Evolutionary conservation across 2,329 filamentous ascomycete species (phyloP).

Genomic region (Calonectria montana): DNA sequence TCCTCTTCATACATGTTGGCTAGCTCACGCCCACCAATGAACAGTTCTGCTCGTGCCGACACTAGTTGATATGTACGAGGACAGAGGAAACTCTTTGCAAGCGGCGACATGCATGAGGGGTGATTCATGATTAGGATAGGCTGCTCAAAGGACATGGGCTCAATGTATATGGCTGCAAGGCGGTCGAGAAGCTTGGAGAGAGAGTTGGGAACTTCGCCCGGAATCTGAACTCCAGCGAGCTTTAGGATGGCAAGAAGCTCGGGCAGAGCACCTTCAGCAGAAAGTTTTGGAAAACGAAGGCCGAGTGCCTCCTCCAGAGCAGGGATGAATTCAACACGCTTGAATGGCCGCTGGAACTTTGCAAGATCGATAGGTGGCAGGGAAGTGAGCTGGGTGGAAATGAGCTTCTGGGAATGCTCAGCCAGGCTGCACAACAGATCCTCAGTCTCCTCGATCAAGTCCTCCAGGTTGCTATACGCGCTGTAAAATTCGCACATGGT

Average conservation of each 20-base stretch:
- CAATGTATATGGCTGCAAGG: constrained; percentile 80
- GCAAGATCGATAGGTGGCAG: constrained; percentile 61
- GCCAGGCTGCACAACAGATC: constrained; percentile 72
- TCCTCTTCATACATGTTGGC: constrained; percentile 99
- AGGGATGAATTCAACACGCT: constrained; percentile 83
- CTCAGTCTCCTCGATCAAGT: constrained; percentile 82
- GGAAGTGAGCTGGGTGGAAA: constrained; percentile 56
- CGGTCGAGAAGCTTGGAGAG: constrained; percentile 81
- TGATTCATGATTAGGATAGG: constrained; percentile 92
- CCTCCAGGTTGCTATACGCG: constrained; percentile 80
- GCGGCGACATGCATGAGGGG: constrained; percentile 88
- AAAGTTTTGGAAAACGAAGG: constrained; percentile 73
- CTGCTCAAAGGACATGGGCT: constrained; percentile 73
- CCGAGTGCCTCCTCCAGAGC: constrained; percentile 77
- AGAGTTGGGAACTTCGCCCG: constrained; percentile 71
- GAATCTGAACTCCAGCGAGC: constrained; percentile 72
- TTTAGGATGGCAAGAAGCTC: constrained; percentile 64
- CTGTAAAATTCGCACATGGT: constrained; percentile 98
- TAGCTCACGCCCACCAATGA: constrained; percentile 82
- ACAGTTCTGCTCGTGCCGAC: constrained; percentile 86
- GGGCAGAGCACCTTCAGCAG: constrained; percentile 63
- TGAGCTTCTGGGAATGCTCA: constrained; percentile 59
- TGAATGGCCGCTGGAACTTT: constrained; percentile 67
- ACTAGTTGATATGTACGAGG: constrained; percentile 76
- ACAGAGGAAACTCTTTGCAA: constrained; percentile 87